Evolutionary conservation across 495 filamentous ascomycete genomes (phyloP), one percentile per base, ranked within the genome.

Genomic region (Sabuloglossum arenarium): DNA sequence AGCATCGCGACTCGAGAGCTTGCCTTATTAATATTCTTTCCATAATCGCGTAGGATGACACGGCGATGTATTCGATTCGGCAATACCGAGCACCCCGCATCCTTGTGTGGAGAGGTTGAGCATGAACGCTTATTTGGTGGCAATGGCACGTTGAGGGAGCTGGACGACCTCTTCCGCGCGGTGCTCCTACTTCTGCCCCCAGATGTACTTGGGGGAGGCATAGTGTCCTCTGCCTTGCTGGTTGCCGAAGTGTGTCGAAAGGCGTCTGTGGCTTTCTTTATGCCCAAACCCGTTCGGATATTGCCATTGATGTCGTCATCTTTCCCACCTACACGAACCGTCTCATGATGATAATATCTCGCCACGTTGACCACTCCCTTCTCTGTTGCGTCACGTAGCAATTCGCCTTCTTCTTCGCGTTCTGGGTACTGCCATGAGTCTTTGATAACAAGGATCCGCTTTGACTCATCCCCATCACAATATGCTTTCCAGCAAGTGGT

Each of bases 401-500:
- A 56, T 32, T 64, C 54, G 59, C 70, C 69, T 59, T 77, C 72
- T 53, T 76, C 71, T 27, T 66, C n/a, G n/a, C n/a, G n/a, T n/a
- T n/a, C n/a, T n/a, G n/a, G n/a, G n/a, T n/a, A n/a, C n/a, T n/a
- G n/a, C 66, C 9, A 68, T 66, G 72, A 61, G 66, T 71, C 70
- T 62, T 75, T 75, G 49, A 74, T 66, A 5, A 73, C 64, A 54
- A 76, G 63, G 21, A 62, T 62, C 29, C n/a, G 65, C 56, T 56
- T 46, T 60, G 59, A 62, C 10, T 62, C n/a, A 52, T 73, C 53
- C 42, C 59, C 64, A 59, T 73, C 62, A 32, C 61, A 62, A 61
- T 75, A 55, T 39, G 66, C 73, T 62, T 66, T 71, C 69, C 65
- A 76, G 53, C 68, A 75, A 30, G 67, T 74, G 29, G 71, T 75